phyloP scores from a whole-genome alignment of 129 eudicot genomes.

The Heracleum sosnowskyi region DNA sequence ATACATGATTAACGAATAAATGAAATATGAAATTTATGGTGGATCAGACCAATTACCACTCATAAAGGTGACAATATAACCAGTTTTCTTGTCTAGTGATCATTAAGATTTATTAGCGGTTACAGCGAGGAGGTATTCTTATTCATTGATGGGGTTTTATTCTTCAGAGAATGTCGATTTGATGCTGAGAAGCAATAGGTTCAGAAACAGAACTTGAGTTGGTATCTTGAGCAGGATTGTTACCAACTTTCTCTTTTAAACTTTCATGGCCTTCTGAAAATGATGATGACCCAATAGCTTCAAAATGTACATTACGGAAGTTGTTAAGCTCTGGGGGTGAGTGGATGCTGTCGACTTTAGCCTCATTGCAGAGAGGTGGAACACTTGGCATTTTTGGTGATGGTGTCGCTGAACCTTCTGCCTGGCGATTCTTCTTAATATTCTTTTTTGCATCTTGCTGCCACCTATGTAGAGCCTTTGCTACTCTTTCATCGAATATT shows the following conservation, averaged over 20 bases:
- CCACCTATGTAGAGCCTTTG: constrained; percentile 48
- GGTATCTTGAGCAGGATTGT: not conserved
- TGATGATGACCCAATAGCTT: constrained; percentile 14
- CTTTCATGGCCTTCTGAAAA: not conserved
- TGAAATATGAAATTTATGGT: not conserved
- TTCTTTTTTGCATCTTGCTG: constrained; percentile 55
- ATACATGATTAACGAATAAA: not conserved
- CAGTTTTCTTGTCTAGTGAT: not conserved
- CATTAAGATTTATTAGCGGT: not conserved
- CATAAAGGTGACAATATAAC: not conserved
- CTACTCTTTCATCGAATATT: constrained; percentile 36
- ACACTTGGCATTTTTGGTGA: constrained; percentile 30
- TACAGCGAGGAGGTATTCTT: not conserved
- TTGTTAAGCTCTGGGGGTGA: constrained; percentile 16
- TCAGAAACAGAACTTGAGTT: not conserved
- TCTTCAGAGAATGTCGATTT: constrained; percentile 17
- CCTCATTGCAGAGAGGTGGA: constrained; percentile 23
- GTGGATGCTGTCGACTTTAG: constrained; percentile 12
- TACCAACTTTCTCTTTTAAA: not conserved
- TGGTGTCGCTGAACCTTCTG: constrained; percentile 25
- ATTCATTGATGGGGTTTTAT: not conserved
- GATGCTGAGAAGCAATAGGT: constrained; percentile 22
- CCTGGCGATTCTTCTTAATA: constrained; percentile 31
- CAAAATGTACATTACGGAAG: constrained; percentile 17
- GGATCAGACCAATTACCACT: not conserved